Percentiles rank a stretch among this genome's conserved stretches.
These are phyloP conservation scores for Aspergillus fumigatiaffinis DNA, from an alignment of 2,329 filamentous ascomycete genomes.

Conservation along the genomic window DNA sequence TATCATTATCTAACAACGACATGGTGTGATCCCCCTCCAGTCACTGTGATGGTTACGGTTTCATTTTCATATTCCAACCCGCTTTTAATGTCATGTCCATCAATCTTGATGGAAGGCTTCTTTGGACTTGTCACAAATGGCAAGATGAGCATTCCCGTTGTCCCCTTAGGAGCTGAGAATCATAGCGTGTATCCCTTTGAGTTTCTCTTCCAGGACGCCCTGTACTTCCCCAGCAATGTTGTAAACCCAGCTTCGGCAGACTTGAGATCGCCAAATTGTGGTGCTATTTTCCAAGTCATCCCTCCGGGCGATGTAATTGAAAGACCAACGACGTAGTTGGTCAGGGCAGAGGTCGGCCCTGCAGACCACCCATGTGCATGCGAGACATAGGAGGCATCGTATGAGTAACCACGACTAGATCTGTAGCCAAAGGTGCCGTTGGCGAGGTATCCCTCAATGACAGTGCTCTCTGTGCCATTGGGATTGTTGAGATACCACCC, in stretches of 20 bases:
- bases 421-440: conserved; percentile 59
- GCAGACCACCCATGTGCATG: conserved; percentile 43
- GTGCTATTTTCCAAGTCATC: conserved; percentile 41
- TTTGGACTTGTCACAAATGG: conserved; percentile 17
- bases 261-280: conserved; percentile 43
- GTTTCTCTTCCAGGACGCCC: conserved; percentile 18
- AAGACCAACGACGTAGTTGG: conserved; percentile 45
- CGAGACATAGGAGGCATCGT: conserved; percentile 43
- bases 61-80: conserved; percentile 16
- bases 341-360: conserved; percentile 42
- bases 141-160: conserved; percentile 19
- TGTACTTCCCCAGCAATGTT: conserved; percentile 44
- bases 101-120: conserved; percentile 22
- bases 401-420: conserved; percentile 48
- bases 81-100: conserved; percentile 16
- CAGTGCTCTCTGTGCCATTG: conserved; percentile 56
- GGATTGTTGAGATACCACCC: conserved; percentile 58
- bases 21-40: conserved; percentile 20
- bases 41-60: conserved; percentile 18
- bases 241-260: conserved; percentile 45
- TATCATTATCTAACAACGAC: conserved; percentile 12
- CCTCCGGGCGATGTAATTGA: conserved; percentile 39
- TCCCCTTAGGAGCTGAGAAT: conserved; percentile 20
- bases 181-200: conserved; percentile 15
- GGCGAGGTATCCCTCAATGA: conserved; percentile 56